A percentile compares a stretch with the other conserved stretches of the same genome.
Evolutionary conservation across 495 filamentous ascomycete genomes (phyloP).

Genomic region (Penicillium lividum): DNA sequence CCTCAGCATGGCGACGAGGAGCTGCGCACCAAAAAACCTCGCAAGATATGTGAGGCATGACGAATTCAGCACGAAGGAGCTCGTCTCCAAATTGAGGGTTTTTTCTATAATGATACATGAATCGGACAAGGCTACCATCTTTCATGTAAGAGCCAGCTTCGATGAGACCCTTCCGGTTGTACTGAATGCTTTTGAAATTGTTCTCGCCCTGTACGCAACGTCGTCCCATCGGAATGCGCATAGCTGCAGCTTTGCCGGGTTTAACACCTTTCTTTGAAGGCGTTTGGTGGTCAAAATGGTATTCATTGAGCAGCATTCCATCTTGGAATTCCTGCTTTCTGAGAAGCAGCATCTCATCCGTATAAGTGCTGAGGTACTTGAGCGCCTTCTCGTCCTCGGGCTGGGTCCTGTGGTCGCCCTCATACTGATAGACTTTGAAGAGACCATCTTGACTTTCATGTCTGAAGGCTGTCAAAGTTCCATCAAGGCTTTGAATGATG

Average conservation of each 20-base stretch:
- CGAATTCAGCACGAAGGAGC: slow-evolving; percentile 58
- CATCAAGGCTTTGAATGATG: slow-evolving; percentile 45
- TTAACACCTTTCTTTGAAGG: slow-evolving; percentile 37
- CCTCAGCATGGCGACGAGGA: slow-evolving; percentile 52
- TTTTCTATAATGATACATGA: slow-evolving; percentile 61
- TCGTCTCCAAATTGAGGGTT: slow-evolving; percentile 57
- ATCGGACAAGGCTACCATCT: slow-evolving; percentile 55
- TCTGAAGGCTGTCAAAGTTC: slow-evolving; percentile 51
- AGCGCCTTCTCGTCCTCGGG: slow-evolving; percentile 44
- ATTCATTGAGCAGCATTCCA: slow-evolving; percentile 49
- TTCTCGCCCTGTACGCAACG: slow-evolving; percentile 50
- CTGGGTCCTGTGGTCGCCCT: slow-evolving; percentile 45
- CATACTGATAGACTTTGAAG: slow-evolving; percentile 50
- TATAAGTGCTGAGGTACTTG: slow-evolving; percentile 50
- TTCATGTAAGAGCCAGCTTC: slow-evolving; percentile 56
- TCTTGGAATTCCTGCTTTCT: slow-evolving; percentile 51
- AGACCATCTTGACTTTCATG: slow-evolving; percentile 38
- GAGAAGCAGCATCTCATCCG: slow-evolving; percentile 46
- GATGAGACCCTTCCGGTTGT: slow-evolving; percentile 57
- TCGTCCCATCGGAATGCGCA: slow-evolving; percentile 48
- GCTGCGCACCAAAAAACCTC: slow-evolving; percentile 62
- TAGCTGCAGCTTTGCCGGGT: slow-evolving; percentile 27
- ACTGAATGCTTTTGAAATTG: slow-evolving; percentile 51
- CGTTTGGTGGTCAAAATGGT: slow-evolving; percentile 50
- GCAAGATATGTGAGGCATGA: slow-evolving; percentile 54